Base-by-base conservation (phyloP, 2,329 filamentous ascomycete species). In the Fusarium temperatum region DNA sequence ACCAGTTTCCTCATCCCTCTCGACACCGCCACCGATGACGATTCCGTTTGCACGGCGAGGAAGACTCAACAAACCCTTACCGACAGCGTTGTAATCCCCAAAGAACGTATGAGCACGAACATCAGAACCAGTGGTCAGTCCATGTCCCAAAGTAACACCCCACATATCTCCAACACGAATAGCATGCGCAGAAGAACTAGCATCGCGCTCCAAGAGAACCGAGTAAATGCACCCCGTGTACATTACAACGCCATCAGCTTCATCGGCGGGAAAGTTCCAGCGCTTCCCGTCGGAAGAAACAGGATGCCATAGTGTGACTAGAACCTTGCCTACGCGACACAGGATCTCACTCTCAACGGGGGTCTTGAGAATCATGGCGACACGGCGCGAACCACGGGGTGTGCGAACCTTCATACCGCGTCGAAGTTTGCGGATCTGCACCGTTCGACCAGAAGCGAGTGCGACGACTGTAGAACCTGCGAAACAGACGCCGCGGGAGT, bases 261-360 rank as follows among this genome's bases (percentile, higher is more conserved):
- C 73, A 1, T 84, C 69, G 0, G 78, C 82, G 0, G 88, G 88
- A 71, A 89, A 89, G 0, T 66, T 72, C 88, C 87, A 90, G 7
- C 60, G 73, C 48, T 80, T 77, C 22, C 76, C 80, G 26, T 83
- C 80, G 4, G 77, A 54, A 0, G 81, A 84, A 6, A 92, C 79
- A 3, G 90, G 90, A 76, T 92, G 90, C 88, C 88, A 91, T 0
- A 87, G 86, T 30, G 90, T 91, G 35, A 91, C 85, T 12, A 87
- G 77, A 13, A 91, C 80, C 3, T 67, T 75, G 4, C 84, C 84
- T 2, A 90, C 78, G 1, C 82, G 82, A 66, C 86, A 88, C 76
- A 91, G 82, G 4, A 76, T 66, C 41, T 80, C 80, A 45, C 79
- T 65, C 6, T 68, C 62, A 0, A 89, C 84, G 0, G 79, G 77